Conservation (phyloP, 306 rosid genomes). For the barrel medic (Medicago truncatula) region DNA sequence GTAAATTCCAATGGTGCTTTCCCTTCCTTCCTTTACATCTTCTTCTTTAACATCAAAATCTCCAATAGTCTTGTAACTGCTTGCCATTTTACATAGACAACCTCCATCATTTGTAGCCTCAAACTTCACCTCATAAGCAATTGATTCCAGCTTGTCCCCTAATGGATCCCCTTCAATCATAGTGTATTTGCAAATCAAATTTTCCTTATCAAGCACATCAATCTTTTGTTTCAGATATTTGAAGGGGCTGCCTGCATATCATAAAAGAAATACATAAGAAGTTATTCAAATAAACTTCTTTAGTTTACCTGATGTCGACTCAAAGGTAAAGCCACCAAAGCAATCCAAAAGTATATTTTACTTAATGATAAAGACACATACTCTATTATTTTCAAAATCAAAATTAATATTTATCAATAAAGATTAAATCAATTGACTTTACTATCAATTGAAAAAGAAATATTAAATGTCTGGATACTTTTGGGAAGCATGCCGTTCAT, state of each 20-base stretch:
- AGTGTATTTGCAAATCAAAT: constrained; percentile 63
- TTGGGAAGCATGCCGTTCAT: too few relatives aligned
- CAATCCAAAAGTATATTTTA: not conserved
- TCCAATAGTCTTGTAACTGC: constrained; percentile 58
- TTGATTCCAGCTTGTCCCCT: constrained; percentile 73
- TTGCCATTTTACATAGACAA: constrained; percentile 58
- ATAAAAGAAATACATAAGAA: constrained; percentile 8
- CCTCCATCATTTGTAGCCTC: constrained; percentile 69
- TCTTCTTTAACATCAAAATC: constrained; percentile 59
- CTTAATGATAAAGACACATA: too few relatives aligned
- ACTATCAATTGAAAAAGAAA: too few relatives aligned
- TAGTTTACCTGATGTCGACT: too few relatives aligned
- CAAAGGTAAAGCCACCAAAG: too few relatives aligned
- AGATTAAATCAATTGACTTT: not conserved
- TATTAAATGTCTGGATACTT: too few relatives aligned
- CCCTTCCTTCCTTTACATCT: constrained; percentile 66
- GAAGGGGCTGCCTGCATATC: constrained; percentile 61
- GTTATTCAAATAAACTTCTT: too few relatives aligned
- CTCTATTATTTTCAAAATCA: too few relatives aligned
- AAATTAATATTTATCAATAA: too few relatives aligned
- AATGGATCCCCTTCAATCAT: constrained; percentile 79
- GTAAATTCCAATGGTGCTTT: constrained; percentile 67
- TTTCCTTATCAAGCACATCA: constrained; percentile 62
- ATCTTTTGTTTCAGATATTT: constrained; percentile 65
- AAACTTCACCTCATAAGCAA: constrained; percentile 67